A percentile compares a stretch with the other conserved stretches of the same genome.
phyloP scores from a whole-genome alignment of 148 eudicot species.

The Persicaria tinctoria region DNA sequence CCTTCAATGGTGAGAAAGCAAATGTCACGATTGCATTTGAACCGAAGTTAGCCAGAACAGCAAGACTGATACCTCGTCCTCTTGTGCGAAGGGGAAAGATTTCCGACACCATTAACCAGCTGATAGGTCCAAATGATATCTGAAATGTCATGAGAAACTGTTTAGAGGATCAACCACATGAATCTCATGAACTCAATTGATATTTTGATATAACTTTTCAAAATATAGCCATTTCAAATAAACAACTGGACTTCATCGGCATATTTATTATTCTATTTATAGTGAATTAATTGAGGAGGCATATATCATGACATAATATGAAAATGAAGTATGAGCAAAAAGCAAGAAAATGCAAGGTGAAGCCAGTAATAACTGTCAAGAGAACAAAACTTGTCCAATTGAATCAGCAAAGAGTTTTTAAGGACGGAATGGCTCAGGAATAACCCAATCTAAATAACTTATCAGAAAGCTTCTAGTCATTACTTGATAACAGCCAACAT shows the following conservation, averaged over 20 bases:
- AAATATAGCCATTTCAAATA: background rate
- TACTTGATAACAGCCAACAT: constrained; percentile 97
- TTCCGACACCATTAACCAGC: constrained; percentile 99
- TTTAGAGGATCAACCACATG: background rate
- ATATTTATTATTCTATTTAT: background rate
- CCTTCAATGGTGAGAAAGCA: constrained; percentile 93
- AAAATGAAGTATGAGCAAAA: background rate
- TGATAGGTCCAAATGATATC: constrained; percentile 97
- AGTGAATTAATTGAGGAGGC: background rate
- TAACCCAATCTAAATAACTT: background rate
- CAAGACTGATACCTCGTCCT: constrained; percentile 95
- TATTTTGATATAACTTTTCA: background rate
- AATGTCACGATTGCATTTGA: constrained; percentile 93
- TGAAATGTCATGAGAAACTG: constrained; percentile 19
- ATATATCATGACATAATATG: background rate
- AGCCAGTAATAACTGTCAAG: background rate
- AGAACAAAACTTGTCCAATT: background rate
- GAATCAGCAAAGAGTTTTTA: background rate
- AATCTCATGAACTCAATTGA: background rate
- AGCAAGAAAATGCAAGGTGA: background rate
- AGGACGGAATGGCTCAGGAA: background rate
- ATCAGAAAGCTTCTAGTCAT: constrained; percentile 8
- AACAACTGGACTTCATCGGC: background rate
- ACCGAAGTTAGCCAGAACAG: constrained; percentile 87
- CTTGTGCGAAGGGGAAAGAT: constrained; percentile 94